Percentiles rank a stretch among this genome's conserved stretches.
Evolutionary conservation across 192 early-diverging fungal species (phyloP).

Genomic region (Chytriomyces confervae): DNA sequence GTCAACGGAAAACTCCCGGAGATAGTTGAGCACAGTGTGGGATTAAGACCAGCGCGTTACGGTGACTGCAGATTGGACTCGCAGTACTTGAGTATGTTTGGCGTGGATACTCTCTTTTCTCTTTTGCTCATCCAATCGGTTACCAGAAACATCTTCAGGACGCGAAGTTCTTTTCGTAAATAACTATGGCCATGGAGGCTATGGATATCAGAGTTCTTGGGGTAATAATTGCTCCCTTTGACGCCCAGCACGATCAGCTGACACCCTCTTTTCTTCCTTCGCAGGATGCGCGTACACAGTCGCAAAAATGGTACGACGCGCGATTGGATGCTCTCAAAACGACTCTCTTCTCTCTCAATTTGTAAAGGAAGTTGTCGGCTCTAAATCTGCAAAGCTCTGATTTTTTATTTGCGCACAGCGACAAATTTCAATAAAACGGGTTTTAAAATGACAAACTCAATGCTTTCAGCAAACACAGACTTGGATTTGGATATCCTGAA

Average conservation of each 20-base stretch:
- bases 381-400: conserved; percentile 6
- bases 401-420: neutral
- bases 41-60: conserved; percentile 53
- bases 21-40: conserved; percentile 50
- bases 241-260: conserved; percentile 28
- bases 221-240: neutral
- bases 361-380: conserved; percentile 18
- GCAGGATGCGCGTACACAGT: conserved; percentile 20
- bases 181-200: conserved; percentile 58
- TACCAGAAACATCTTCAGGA: conserved; percentile 29
- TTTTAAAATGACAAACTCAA: conserved; percentile 2
- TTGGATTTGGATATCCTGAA: neutral
- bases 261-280: too few relatives aligned
- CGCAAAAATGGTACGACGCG: conserved; percentile 27
- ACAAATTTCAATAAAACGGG: neutral
- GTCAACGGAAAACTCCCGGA: conserved; percentile 49
- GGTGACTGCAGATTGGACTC: conserved; percentile 55
- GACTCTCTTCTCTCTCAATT: conserved; percentile 25
- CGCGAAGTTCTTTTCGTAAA: conserved; percentile 44
- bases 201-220: conserved; percentile 45
- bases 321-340: conserved; percentile 24
- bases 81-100: conserved; percentile 32
- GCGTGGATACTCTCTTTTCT: too few relatives aligned
- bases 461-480: too few relatives aligned
- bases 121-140: too few relatives aligned